A percentile compares a stretch with the other conserved stretches of the same genome.
Evolutionary conservation across 352 stramenopile genomes (phyloP).

Genomic region (Pythium aquatile): DNA sequence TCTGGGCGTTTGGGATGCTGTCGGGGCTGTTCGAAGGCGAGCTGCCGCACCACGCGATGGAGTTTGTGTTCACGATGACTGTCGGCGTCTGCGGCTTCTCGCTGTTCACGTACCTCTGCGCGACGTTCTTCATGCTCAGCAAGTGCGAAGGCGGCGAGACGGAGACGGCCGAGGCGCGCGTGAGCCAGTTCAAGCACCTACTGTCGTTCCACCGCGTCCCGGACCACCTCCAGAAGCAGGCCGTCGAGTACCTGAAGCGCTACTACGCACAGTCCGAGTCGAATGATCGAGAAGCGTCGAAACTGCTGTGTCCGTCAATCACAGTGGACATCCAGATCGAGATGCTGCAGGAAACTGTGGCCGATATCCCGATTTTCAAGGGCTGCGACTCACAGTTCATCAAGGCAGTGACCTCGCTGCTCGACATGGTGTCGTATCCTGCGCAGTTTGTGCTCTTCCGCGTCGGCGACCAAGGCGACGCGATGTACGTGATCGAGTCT

Average conservation of each 20-base stretch:
- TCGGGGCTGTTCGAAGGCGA: constrained; percentile 61
- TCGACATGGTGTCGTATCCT: constrained; percentile 56
- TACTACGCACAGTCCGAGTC: constrained; percentile 63
- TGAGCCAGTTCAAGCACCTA: constrained; percentile 70
- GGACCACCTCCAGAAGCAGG: constrained; percentile 41
- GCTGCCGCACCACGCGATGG: constrained; percentile 39
- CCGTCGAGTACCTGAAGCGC: constrained; percentile 64
- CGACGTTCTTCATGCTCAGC: constrained; percentile 74
- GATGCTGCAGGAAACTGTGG: constrained; percentile 49
- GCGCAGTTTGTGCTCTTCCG: constrained; percentile 58
- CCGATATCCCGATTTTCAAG: constrained; percentile 56
- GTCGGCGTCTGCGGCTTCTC: constrained; percentile 59
- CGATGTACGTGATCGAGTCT: constrained; percentile 71
- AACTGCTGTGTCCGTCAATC: constrained; percentile 67
- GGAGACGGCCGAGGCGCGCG: constrained; percentile 54
- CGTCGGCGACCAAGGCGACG: constrained; percentile 57
- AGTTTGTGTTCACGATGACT: constrained; percentile 66
- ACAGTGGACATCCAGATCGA: constrained; percentile 68
- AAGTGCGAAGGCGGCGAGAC: constrained; percentile 61
- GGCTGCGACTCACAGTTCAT: constrained; percentile 60
- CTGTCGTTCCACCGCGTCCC: constrained; percentile 65
- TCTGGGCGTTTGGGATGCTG: constrained; percentile 66
- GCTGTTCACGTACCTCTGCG: constrained; percentile 66
- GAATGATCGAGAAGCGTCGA: constrained; percentile 59
- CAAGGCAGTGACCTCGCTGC: constrained; percentile 47